phyloP scores from a whole-genome alignment of 1,284 basidiomycete species.

The Ganoderma multipileum region DNA sequence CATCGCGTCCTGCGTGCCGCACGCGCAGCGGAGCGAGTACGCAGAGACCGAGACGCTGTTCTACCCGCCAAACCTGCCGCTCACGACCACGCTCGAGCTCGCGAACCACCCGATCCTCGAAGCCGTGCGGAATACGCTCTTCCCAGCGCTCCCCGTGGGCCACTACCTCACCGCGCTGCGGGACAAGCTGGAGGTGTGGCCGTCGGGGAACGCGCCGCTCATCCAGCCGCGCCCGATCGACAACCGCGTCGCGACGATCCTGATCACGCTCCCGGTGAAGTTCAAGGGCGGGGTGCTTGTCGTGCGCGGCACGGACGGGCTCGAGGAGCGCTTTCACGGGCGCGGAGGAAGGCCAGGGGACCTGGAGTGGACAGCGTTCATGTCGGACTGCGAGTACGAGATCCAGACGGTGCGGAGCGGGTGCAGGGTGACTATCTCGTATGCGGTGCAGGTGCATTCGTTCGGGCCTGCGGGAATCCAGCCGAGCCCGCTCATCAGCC shows the following conservation, averaged over 20 bases:
- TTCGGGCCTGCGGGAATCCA: constrained; percentile 63
- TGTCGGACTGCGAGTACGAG: constrained; percentile 75
- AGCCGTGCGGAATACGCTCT: constrained; percentile 70
- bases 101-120: constrained; percentile 82
- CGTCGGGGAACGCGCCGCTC: constrained; percentile 63
- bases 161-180: constrained; percentile 72
- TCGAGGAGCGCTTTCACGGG: constrained; percentile 67
- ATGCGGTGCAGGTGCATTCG: constrained; percentile 71
- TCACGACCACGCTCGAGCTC: constrained; percentile 78
- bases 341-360: constrained; percentile 68
- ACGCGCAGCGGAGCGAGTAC: constrained; percentile 57
- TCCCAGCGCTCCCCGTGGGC: constrained; percentile 70
- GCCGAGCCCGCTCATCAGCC: constrained; percentile 68
- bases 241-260: constrained; percentile 72
- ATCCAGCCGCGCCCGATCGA: constrained; percentile 65
- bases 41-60: constrained; percentile 67
- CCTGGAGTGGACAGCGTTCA: constrained; percentile 79
- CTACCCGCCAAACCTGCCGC: constrained; percentile 73
- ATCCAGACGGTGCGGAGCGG: constrained; percentile 75
- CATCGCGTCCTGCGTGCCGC: constrained; percentile 74
- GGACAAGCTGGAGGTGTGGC: constrained; percentile 74
- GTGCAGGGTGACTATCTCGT: constrained; percentile 71
- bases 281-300: constrained; percentile 72
- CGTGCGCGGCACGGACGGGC: constrained; percentile 61
- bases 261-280: constrained; percentile 75